Conservation (phyloP, 148 eudicot species). For the Fagopyrum homotropicum region DNA sequence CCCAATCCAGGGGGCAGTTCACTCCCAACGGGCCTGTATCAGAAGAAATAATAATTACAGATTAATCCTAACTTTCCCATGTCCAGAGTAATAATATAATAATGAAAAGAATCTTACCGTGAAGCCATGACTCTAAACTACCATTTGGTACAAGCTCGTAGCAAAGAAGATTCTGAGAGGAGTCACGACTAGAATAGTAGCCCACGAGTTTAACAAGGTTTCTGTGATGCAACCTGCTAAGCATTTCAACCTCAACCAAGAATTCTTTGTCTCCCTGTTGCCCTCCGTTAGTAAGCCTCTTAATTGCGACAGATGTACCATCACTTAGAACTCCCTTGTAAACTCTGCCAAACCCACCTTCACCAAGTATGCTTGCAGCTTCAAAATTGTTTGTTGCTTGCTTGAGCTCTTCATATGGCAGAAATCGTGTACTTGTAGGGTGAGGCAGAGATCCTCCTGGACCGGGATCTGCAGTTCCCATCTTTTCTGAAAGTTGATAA, state of each 20-base stretch:
- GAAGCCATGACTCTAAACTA: constrained; percentile 92
- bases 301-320: constrained; percentile 90
- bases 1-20: constrained; percentile 92
- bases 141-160: constrained; percentile 98
- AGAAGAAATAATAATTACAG: background rate
- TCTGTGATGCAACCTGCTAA: constrained; percentile 94
- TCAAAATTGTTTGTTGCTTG: constrained; percentile 91
- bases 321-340: constrained; percentile 83
- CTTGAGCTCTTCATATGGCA: constrained; percentile 81
- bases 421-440: constrained; percentile 83
- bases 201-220: constrained; percentile 96
- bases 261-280: constrained; percentile 93
- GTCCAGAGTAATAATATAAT: background rate
- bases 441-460: constrained; percentile 56
- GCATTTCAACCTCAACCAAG: constrained; percentile 94
- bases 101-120: constrained; percentile 44
- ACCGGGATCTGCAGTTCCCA: constrained; percentile 40
- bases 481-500: constrained; percentile 30
- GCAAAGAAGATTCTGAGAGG: constrained; percentile 80
- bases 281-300: constrained; percentile 84
- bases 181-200: constrained; percentile 68
- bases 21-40: constrained; percentile 73
- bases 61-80: background rate
- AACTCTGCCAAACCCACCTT: constrained; percentile 96
- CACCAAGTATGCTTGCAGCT: constrained; percentile 69